phyloP scores from a whole-genome alignment of 495 filamentous ascomycete species.

The Ramalina intermedia region DNA sequence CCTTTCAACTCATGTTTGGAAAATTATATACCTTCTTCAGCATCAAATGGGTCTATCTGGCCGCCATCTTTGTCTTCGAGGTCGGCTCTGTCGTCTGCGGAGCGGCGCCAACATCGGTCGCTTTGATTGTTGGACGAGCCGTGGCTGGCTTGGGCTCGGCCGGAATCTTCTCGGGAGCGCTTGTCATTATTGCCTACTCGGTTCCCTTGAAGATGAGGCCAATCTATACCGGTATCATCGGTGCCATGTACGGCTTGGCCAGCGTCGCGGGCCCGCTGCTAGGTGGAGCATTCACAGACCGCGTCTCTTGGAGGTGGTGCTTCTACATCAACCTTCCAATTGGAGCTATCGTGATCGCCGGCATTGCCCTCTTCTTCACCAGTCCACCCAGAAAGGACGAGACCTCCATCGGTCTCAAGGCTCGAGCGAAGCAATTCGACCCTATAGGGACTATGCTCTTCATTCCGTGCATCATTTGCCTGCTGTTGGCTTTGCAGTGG shows the following conservation, averaged over 20 bases:
- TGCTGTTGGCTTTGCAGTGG: conserved; percentile 77
- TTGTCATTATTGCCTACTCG: conserved; percentile 64
- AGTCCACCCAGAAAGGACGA: conserved; percentile 35
- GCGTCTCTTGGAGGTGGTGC: conserved; percentile 48
- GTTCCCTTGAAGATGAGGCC: conserved; percentile 61
- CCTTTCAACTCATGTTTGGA: conserved; percentile 61
- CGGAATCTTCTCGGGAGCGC: conserved; percentile 68
- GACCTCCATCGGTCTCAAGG: conserved; percentile 22
- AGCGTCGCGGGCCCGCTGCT: conserved; percentile 63
- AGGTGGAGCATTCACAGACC: conserved; percentile 49
- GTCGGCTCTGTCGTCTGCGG: conserved; percentile 77
- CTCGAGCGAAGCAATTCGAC: conserved; percentile 49
- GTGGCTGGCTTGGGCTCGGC: conserved; percentile 74
- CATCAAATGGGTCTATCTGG: conserved; percentile 58
- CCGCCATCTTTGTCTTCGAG: conserved; percentile 65
- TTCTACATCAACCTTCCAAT: conserved; percentile 55
- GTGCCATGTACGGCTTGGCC: conserved; percentile 70
- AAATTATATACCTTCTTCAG: conserved; percentile 69
- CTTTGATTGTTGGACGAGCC: conserved; percentile 72
- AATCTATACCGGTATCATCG: conserved; percentile 56
- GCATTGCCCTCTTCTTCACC: conserved; percentile 46
- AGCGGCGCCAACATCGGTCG: conserved; percentile 54
- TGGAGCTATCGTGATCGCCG: conserved; percentile 46
- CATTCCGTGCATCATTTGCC: conserved; percentile 54
- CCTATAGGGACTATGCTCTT: conserved; percentile 51